These are phyloP conservation scores for Calonectria henricotiae DNA, from an alignment of 2,329 filamentous ascomycete species.

Conservation along the genomic window DNA sequence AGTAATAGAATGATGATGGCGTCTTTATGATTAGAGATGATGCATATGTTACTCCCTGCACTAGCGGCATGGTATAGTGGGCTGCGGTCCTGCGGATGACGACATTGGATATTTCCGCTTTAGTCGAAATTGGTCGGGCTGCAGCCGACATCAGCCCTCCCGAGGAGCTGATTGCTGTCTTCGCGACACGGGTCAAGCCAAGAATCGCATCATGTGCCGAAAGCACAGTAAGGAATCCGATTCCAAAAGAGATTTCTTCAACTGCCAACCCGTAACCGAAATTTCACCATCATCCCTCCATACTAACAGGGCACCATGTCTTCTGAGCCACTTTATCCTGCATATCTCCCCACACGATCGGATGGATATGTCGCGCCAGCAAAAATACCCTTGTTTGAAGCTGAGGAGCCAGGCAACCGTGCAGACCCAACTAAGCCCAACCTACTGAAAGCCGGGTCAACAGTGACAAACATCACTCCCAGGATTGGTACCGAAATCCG, in stretches of 20 bases:
- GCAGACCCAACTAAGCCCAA: slow-evolving; percentile 52
- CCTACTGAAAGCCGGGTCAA: slow-evolving; percentile 43
- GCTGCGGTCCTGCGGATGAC: slow-evolving; percentile 37
- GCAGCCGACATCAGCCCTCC: slow-evolving; percentile 24
- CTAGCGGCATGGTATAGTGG: slow-evolving; percentile 12
- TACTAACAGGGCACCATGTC: slow-evolving; percentile 41
- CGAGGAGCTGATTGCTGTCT: neutral
- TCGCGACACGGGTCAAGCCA: neutral
- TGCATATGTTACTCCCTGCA: slow-evolving; percentile 2
- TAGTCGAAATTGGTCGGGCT: slow-evolving; percentile 38
- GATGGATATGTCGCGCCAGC: slow-evolving; percentile 53
- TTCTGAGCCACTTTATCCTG: slow-evolving; percentile 54
- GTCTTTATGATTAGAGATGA: slow-evolving; percentile 27
- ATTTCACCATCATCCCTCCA: neutral
- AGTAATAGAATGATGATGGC: slow-evolving; percentile 9
- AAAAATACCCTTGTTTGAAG: slow-evolving; percentile 51
- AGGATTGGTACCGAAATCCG: slow-evolving; percentile 53
- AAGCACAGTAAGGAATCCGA: neutral
- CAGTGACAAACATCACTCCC: slow-evolving; percentile 51
- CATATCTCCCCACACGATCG: slow-evolving; percentile 55
- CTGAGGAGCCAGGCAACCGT: slow-evolving; percentile 53
- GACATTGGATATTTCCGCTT: slow-evolving; percentile 32
- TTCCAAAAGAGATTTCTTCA: slow-evolving; percentile 17
- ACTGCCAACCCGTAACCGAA: neutral
- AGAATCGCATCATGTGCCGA: slow-evolving; percentile 25